These are phyloP conservation scores for Eucalyptus grandis DNA, from an alignment of 345 rosid genomes.

Conservation along the genomic window DNA sequence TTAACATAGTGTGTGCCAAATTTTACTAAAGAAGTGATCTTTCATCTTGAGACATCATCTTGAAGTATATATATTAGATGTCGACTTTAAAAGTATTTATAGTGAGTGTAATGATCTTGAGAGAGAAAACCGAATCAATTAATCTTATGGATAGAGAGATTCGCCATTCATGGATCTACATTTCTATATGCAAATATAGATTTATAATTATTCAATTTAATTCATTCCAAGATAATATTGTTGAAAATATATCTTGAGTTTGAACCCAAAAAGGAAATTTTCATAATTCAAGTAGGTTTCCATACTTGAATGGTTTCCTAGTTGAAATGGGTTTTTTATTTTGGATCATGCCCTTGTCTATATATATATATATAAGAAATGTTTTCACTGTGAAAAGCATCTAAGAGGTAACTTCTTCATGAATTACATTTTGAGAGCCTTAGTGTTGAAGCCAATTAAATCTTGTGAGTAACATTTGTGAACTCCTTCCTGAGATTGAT, in stretches of 20 bases:
- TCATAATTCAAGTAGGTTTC: background rate
- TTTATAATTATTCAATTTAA: background rate
- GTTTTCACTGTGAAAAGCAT: background rate
- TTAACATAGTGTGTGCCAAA: background rate
- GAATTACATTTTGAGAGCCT: background rate
- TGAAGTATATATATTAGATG: background rate
- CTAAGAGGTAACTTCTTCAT: background rate
- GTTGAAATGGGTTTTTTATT: too few species aligned
- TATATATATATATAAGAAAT: background rate
- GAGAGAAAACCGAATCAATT: background rate
- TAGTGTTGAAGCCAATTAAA: too few species aligned
- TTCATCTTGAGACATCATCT: background rate
- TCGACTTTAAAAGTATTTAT: background rate
- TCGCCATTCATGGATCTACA: background rate
- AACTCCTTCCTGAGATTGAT: background rate
- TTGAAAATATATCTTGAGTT: background rate
- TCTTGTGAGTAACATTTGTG: background rate
- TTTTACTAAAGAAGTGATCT: background rate
- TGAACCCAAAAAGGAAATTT: background rate
- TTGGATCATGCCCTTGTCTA: background rate
- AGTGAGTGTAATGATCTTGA: background rate
- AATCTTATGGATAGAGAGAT: background rate
- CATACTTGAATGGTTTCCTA: background rate
- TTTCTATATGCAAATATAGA: background rate
- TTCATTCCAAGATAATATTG: background rate